Evolutionary conservation across 306 rosid species (phyloP).

Genomic region (Astragalus membranaceus): DNA sequence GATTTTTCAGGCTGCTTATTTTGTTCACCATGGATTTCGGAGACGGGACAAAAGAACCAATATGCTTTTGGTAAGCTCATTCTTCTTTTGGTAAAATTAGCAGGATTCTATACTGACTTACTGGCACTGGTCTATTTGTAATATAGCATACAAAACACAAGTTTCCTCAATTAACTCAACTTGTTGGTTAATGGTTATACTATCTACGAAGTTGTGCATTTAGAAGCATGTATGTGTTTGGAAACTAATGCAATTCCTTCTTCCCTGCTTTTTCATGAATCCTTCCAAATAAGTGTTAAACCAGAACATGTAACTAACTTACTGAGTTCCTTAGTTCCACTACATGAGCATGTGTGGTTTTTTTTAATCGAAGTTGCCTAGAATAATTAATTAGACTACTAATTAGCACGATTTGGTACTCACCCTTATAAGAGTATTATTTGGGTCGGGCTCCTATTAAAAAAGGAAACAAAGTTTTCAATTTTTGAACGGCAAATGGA

Average conservation of each 20-base stretch:
- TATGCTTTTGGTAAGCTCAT: constrained; percentile 74
- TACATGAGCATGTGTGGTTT: not conserved
- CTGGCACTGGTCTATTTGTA: not conserved
- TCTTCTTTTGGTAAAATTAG: not conserved
- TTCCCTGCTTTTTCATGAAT: not conserved
- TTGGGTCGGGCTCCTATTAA: not conserved
- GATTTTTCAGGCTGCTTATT: constrained; percentile 74
- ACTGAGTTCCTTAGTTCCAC: constrained; percentile 5
- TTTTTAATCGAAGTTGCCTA: not conserved
- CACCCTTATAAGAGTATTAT: not conserved
- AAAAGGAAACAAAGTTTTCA: not conserved
- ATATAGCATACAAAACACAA: not conserved
- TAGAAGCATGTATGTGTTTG: not conserved
- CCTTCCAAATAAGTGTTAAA: not conserved
- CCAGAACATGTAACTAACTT: not conserved
- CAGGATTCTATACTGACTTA: not conserved
- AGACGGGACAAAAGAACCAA: constrained; percentile 77
- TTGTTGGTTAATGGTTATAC: constrained; percentile 9
- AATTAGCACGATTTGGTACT: not conserved
- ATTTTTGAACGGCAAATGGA: constrained; percentile 1
- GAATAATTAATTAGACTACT: not conserved
- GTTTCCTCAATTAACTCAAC: constrained; percentile 4
- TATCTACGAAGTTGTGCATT: constrained; percentile 5
- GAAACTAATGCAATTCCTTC: not conserved
- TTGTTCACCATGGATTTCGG: constrained; percentile 57